Evolutionary conservation across 208 protist genomes (phyloP).

Genomic region (Trypanosoma brucei): DNA sequence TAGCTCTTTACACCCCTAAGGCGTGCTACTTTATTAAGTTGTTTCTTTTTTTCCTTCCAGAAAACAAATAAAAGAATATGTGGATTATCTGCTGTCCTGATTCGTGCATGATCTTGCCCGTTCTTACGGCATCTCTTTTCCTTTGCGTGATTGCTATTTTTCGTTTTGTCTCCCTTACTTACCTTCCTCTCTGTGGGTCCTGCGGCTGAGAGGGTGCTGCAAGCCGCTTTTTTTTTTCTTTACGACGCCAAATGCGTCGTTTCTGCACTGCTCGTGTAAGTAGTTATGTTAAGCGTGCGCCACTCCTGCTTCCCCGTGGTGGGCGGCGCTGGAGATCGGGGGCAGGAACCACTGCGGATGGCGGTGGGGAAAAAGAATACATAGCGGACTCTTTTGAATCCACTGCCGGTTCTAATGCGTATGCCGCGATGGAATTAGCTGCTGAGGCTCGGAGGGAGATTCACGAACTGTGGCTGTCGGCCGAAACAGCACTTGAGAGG

Average conservation of each 20-base stretch:
- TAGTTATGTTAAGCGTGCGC: background rate
- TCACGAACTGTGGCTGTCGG: conserved; percentile 42
- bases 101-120: too few species aligned
- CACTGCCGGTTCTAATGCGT: background rate
- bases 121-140: too few species aligned
- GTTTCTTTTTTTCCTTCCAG: too few species aligned
- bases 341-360: background rate
- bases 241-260: background rate
- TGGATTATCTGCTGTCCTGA: too few species aligned
- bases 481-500: conserved; percentile 6
- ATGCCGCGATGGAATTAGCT: background rate
- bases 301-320: background rate
- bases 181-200: too few species aligned
- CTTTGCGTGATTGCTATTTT: too few species aligned
- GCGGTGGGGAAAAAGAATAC: too few species aligned
- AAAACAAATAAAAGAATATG: too few species aligned
- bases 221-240: background rate
- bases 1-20: too few species aligned
- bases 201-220: too few species aligned
- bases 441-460: background rate
- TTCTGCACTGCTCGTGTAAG: background rate
- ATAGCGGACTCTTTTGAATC: background rate
- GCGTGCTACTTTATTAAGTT: too few species aligned
- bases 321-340: background rate
- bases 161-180: too few species aligned